A percentile compares a stretch with the other conserved stretches of the same genome.
These are phyloP conservation scores for Durotheca rogersii DNA, from an alignment of 495 filamentous ascomycete genomes.

Conservation along the genomic window DNA sequence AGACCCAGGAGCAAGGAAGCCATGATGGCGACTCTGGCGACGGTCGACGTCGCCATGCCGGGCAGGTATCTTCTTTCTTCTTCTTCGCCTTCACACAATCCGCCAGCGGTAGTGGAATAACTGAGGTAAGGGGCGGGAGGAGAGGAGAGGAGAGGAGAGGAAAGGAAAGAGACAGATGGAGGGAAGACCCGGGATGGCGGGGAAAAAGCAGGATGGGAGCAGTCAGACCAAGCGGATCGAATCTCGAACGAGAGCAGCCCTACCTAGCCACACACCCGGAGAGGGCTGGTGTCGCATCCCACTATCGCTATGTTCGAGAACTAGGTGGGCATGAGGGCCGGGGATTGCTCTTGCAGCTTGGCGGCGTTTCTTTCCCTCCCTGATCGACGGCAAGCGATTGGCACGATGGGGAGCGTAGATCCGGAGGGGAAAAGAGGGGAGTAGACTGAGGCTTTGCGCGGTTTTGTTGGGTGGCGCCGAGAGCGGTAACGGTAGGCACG, in stretches of 20 bases:
- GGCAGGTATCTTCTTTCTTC: too few relatives aligned
- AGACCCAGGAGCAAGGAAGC: constrained; percentile 32
- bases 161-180: constrained; percentile 10
- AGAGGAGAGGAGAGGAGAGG: constrained; percentile 7
- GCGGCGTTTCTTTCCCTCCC: constrained; percentile 25
- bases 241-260: constrained; percentile 21
- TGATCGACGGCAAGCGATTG: constrained; percentile 31
- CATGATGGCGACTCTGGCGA: constrained; percentile 40
- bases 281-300: constrained; percentile 34
- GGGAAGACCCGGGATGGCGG: too few relatives aligned
- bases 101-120: constrained; percentile 28
- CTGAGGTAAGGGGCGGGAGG: constrained; percentile 9
- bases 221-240: constrained; percentile 11
- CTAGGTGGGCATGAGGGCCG: constrained; percentile 16
- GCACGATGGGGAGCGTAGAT: constrained; percentile 8
- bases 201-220: not conserved
- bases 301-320: constrained; percentile 6
- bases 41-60: constrained; percentile 46
- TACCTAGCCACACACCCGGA: constrained; percentile 21
- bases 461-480: constrained; percentile 2
- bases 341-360: constrained; percentile 14
- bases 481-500: not conserved
- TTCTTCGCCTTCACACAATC: constrained; percentile 28
- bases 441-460: not conserved
- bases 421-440: constrained; percentile 6